These are phyloP conservation scores for Aspergillus neoniger DNA, from an alignment of 2,329 filamentous ascomycete species.

Conservation along the genomic window DNA sequence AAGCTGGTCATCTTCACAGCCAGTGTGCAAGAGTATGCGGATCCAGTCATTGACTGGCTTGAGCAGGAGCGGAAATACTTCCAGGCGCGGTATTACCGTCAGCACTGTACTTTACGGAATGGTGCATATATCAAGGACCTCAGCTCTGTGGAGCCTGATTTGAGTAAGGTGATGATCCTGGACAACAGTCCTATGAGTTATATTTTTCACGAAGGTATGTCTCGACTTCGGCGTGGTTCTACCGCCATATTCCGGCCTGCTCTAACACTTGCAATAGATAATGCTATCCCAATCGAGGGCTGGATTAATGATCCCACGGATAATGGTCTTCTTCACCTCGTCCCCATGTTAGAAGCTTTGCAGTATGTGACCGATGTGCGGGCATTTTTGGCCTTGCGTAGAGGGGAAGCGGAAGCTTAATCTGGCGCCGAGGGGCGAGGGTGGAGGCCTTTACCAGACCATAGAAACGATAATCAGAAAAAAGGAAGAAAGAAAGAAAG, in stretches of 20 bases:
- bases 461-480: constrained; percentile 5
- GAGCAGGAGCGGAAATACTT: constrained; percentile 98
- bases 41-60: constrained; percentile 98
- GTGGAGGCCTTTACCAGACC: neutral
- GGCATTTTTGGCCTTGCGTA: constrained; percentile 81
- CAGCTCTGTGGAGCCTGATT: constrained; percentile 90
- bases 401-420: constrained; percentile 65
- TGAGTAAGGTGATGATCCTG: constrained; percentile 98
- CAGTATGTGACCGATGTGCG: constrained; percentile 97
- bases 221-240: neutral
- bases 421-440: neutral
- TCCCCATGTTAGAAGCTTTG: constrained; percentile 88
- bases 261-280: constrained; percentile 63
- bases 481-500: neutral
- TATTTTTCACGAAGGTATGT: constrained; percentile 92
- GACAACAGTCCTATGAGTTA: constrained; percentile 98
- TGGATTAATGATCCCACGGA: constrained; percentile 99
- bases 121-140: constrained; percentile 98
- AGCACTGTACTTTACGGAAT: constrained; percentile 94
- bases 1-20: constrained; percentile 96
- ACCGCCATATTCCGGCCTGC: neutral
- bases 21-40: constrained; percentile 96
- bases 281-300: constrained; percentile 97
- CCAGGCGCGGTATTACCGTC: constrained; percentile 86
- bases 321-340: constrained; percentile 87